Base-by-base conservation (phyloP, 2,329 filamentous ascomycete species). In the Aspergillus proliferans region DNA sequence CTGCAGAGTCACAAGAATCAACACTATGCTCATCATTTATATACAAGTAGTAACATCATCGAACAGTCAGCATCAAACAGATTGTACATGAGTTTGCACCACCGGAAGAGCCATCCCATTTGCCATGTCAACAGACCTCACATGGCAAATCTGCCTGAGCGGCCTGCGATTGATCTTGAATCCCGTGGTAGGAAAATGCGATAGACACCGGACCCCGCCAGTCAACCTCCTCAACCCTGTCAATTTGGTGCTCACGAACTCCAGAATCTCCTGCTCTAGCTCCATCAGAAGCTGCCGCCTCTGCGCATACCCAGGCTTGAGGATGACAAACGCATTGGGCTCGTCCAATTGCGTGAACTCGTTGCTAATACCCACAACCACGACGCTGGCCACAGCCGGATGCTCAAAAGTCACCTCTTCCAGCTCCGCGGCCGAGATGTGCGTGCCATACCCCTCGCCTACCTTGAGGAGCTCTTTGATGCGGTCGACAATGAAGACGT, bases 391-490 rank as follows among this genome's bases (percentile, higher is more conserved):
- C 26, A 70, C 60, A 6, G 52, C 28, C 2, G 58, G 58, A 51
- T 67, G 65, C 28, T 51, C 42, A 10, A 68, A 57, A 1, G 70
- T 49, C 4, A 68, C 59, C 8, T 56, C 59, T 51, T 71, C 68
- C 4, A 70, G 52, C 47, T 70, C 67, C 4, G 65, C 61, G 1
- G 66, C 48, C 2, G 55, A 57, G 33, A 57, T 46, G 42, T 57
- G 67, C 9, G 65, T 64, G 9, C 69, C 66, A 45, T 71, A 68
- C 24, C 69, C 69, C 18, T 49, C 58, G 2, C 58, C 58, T 28
- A 70, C 66, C 50, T 68, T 68, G 49, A 70, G 63, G 4, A 71
- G 58, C 48, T 71, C 57, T 47, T 59, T 60, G 14, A 58, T 46
- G 6, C 56, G 58, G 30, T 59, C 57, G 9, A 51, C 48, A 38